These are phyloP conservation scores for Paratinospora sagittata DNA, from an alignment of 164 flowering plant species.

Conservation along the genomic window DNA sequence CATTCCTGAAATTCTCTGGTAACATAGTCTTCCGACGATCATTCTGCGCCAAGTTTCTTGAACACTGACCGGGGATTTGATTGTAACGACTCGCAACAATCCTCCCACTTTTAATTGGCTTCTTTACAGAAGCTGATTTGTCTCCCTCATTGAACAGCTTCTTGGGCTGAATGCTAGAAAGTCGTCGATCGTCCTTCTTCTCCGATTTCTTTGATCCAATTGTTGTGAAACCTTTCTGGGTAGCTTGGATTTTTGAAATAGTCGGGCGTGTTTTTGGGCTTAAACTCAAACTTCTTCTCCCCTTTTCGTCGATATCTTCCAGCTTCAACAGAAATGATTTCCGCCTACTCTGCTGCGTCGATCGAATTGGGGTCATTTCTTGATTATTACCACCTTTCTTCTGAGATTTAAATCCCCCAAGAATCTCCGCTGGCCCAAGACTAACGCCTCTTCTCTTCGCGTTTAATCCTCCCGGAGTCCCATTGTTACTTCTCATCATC, in stretches of 20 bases:
- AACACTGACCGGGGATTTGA: constrained; percentile 21
- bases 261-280: constrained; percentile 55
- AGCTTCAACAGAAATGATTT: constrained; percentile 68
- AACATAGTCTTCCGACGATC: constrained; percentile 51
- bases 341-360: constrained; percentile 32
- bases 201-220: constrained; percentile 40
- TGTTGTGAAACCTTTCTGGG: constrained; percentile 43
- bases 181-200: constrained; percentile 44
- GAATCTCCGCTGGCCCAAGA: constrained; percentile 19
- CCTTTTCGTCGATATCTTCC: constrained; percentile 52
- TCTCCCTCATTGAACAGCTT: constrained; percentile 58
- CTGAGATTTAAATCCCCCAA: constrained; percentile 23
- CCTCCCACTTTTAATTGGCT: constrained; percentile 47
- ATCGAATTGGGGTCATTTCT: constrained; percentile 38
- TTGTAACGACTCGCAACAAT: constrained; percentile 66
- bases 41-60: constrained; percentile 32
- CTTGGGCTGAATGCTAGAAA: constrained; percentile 54
- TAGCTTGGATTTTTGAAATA: constrained; percentile 25
- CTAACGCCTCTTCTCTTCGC: constrained; percentile 19
- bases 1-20: constrained; percentile 44
- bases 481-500: constrained; percentile 34
- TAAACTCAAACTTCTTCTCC: constrained; percentile 41
- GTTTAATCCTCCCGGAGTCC: constrained; percentile 15
- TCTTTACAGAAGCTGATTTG: constrained; percentile 37
- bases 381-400: constrained; percentile 1